Conservation (phyloP, 1,284 basidiomycete species). For the Leccinum glutinopallens region DNA sequence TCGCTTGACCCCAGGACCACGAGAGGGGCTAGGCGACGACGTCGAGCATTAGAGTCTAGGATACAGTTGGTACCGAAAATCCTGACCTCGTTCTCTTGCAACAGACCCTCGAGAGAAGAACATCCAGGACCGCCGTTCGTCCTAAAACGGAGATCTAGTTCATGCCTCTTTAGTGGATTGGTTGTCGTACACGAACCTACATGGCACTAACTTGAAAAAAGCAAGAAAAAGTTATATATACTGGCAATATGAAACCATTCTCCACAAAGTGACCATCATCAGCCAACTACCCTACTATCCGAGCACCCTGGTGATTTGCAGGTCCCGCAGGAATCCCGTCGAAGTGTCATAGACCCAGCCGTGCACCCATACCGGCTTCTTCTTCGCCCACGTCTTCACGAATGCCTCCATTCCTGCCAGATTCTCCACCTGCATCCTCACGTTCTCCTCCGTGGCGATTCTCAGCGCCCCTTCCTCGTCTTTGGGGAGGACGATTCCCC, state of each 20-base stretch:
- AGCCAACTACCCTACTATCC: not conserved
- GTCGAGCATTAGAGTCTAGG: not conserved
- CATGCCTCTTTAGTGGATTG: not conserved
- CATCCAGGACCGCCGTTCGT: no score
- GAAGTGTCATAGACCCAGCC: constrained; percentile 84
- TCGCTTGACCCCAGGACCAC: constrained; percentile 68
- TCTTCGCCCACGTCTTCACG: constrained; percentile 52
- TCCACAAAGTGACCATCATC: no score
- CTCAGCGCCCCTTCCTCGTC: constrained; percentile 41
- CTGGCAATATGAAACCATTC: no score
- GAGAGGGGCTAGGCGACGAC: constrained; percentile 52
- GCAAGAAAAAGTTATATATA: no score
- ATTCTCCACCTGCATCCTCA: constrained; percentile 67
- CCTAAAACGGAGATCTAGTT: no score
- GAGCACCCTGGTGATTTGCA: constrained; percentile 51
- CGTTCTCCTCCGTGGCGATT: constrained; percentile 66
- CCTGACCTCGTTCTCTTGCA: constrained; percentile 62
- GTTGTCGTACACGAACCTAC: constrained; percentile 44
- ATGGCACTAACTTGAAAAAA: no score
- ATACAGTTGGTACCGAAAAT: not conserved
- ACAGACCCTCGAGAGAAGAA: no score
- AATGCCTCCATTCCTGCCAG: constrained; percentile 65
- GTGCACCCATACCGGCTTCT: constrained; percentile 65
- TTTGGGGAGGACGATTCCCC: constrained; percentile 43
- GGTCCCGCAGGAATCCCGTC: constrained; percentile 68